Base-by-base conservation (phyloP, 2,329 filamentous ascomycete species). In the Fusarium papillatum region DNA sequence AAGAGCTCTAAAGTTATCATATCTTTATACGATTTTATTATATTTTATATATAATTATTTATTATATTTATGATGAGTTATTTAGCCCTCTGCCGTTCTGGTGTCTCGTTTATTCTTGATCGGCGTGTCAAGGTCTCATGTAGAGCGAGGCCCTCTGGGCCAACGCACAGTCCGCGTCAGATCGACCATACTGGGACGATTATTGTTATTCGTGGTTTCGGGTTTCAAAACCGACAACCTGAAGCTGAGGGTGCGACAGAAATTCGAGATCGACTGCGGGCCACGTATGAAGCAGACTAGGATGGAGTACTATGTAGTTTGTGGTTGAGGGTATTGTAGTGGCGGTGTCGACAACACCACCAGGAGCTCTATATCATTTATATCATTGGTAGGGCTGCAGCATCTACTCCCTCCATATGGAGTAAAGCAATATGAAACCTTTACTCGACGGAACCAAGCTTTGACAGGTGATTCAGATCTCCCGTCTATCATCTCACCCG, bases 161-260 rank as follows among this genome's bases (percentile, higher is more conserved):
- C n/a, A 61, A 61, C 39, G 34, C 64, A 60, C 26, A 55, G 22
- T 31, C 22, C 34, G 43, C 46, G 11, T 64, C 62, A 38, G 62
- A 53, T 64, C 22, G 19, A 43, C 48, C 63, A 57, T 8, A 64
- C 62, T 64, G 43, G 31, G 43, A 41, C 19, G 24, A 57, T 31
- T 53, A 26, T 26, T 34, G n/a, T 6, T 53, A 22, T 16, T 38
- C 9, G 34, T 7, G 31, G 48, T 57, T 57, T 29, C 34, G 39
- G 39, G 64, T 38, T 66, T 59, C 41, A 62, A 48, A 19, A 61
- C 7, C 6, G 29, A 31, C 31, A 38, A 66, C 53, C 64, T 66
- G 64, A 61, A 48, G 53, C 63, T n/a, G 48, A 64, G 22, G 22
- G 26, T 57, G 63, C 17, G 24, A 34, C 36, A 34, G 24, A 19